Conservation (phyloP, 2,329 filamentous ascomycete genomes). For the Erysiphe pulchra region DNA sequence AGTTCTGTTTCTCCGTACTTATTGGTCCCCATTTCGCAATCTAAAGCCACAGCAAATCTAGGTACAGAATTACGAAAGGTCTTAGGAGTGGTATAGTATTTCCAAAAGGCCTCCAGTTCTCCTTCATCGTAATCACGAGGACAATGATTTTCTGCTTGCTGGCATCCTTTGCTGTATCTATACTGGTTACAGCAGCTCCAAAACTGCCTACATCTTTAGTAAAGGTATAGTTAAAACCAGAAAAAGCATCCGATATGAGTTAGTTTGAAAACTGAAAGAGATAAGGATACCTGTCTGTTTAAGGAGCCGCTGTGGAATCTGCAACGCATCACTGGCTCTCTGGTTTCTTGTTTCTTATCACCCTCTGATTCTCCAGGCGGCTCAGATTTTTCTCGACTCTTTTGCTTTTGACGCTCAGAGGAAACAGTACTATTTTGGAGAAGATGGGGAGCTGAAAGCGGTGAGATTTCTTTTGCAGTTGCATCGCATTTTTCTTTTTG, state of each 20-base stretch:
- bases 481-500: not conserved
- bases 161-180: not conserved
- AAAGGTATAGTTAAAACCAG: not conserved
- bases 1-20: slow-evolving; percentile 21
- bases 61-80: not conserved
- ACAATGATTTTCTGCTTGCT: not conserved
- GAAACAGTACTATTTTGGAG: not conserved
- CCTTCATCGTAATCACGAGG: not conserved
- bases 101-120: slow-evolving; percentile 1
- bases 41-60: slow-evolving; percentile 18
- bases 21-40: slow-evolving; percentile 28
- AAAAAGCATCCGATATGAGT: not conserved
- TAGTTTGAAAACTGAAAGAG: not conserved
- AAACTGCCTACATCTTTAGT: not conserved
- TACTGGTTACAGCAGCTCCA: slow-evolving; percentile 1
- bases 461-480: not conserved
- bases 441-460: no score
- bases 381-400: not conserved
- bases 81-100: slow-evolving; percentile 1
- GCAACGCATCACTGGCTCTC: not conserved
- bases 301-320: slow-evolving; percentile 1
- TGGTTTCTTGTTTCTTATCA: not conserved
- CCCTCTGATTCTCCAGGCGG: no score
- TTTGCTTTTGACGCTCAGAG: not conserved
- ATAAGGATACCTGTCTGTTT: not conserved